Evolutionary conservation across 805 yeast genomes (phyloP), one percentile per base, ranked within the genome.

Genomic region (Tetrapisispora namnaoensis): DNA sequence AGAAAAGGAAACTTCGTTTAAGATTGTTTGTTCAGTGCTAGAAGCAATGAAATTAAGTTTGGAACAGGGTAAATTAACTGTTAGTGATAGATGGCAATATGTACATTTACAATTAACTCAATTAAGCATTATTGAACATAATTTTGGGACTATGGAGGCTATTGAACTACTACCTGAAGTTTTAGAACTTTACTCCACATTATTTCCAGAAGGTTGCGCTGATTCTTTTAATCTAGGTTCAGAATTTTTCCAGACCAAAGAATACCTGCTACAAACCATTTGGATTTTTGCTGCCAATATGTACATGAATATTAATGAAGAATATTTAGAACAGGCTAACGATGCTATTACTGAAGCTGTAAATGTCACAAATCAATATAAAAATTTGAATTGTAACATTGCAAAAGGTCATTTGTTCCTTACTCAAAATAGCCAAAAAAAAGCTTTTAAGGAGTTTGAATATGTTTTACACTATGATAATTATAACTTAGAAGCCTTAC

Each of bases 281-380:
- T 89, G 96, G 96, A 62, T 89, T 45, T 78, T 88, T 77, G 74
- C 86, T 0, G 74, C 88, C 0, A 73, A 75, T 36, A 67, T 87
- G 27, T 88, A 86, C 60, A 68, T 76, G 56, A 75, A 77, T 50
- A 18, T 50, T 0, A 49, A 49, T 11, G 72, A 76, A 6, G 80
- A 77, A 1, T 63, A 77, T 37, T 53, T 68, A 1, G 73, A 69
- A 2, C 95, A 87, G 47, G 79, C 90, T 1, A 80, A 80, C 56
- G 80, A 76, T 50, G 83, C 95, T 43, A 73, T 88, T 4, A 72
- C 75, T 8, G 96, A 88, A 63, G 87, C 95, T 1, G 82, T 77
- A 49, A 64, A 71, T 1, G 70, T 74, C 2, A 77, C 83, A 0
- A 75, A 69, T 47, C 72, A 79, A 7, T 59, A 54, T 38, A 60